Conservation (phyloP, 2,329 filamentous ascomycete genomes). For the Sporothrix schenckii region DNA sequence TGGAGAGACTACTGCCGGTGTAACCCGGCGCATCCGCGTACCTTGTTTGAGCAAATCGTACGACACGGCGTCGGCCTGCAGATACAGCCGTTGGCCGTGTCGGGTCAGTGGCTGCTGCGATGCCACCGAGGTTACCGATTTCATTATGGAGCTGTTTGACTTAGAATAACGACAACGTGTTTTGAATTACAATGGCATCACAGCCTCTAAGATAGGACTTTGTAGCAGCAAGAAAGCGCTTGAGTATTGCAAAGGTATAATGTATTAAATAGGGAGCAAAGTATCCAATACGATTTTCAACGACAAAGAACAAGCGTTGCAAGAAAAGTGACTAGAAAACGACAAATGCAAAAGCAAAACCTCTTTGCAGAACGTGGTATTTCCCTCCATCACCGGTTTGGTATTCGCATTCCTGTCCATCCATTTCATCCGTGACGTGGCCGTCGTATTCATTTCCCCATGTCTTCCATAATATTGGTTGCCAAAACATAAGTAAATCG, state of each 20-base stretch:
- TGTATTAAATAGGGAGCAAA: not conserved
- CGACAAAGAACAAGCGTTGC: not conserved
- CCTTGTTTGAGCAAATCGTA: not conserved
- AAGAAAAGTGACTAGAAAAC: not conserved
- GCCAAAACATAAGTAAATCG: not conserved
- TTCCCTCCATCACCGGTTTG: not conserved
- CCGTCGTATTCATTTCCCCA: not conserved
- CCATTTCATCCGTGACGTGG: not conserved
- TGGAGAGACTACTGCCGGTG: not conserved
- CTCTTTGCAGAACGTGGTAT: not conserved
- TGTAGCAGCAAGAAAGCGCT: not conserved
- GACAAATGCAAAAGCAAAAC: not conserved
- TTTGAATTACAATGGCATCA: not conserved
- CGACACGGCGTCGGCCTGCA: no score
- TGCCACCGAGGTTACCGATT: not conserved
- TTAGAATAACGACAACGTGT: not conserved
- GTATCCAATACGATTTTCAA: not conserved
- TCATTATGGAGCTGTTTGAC: not conserved
- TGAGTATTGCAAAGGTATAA: not conserved
- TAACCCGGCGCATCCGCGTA: not conserved
- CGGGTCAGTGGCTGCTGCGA: not conserved
- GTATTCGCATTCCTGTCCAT: conserved; percentile 6
- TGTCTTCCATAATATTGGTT: not conserved
- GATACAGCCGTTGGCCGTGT: not conserved
- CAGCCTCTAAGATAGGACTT: no score